A percentile compares a stretch with the other conserved stretches of the same genome.
phyloP scores from a whole-genome alignment of 257 asterid genomes.

The Buddleja alternifolia region DNA sequence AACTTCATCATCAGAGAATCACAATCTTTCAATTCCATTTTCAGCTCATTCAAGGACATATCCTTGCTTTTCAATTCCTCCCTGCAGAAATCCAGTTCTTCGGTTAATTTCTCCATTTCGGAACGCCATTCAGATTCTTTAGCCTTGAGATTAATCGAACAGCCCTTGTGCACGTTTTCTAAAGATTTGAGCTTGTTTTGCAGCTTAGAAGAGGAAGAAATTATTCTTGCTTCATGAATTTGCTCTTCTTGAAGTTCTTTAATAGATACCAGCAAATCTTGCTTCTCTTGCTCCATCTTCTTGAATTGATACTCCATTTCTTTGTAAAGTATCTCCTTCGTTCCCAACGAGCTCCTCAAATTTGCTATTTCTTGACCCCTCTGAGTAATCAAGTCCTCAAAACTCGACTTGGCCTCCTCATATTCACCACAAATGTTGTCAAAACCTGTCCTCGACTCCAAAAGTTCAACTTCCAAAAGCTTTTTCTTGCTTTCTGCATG shows the following conservation, averaged over 20 bases:
- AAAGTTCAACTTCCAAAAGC: slow-evolving; percentile 58
- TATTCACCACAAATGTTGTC: slow-evolving; percentile 64
- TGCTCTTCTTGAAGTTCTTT: slow-evolving; percentile 79
- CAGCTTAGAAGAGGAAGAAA: slow-evolving; percentile 69
- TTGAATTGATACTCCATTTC: slow-evolving; percentile 86
- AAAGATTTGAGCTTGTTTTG: slow-evolving; percentile 66
- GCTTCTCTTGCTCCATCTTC: slow-evolving; percentile 74
- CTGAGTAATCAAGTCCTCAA: slow-evolving; percentile 53
- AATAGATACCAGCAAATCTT: slow-evolving; percentile 55
- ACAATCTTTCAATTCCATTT: slow-evolving; percentile 61
- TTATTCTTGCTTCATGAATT: slow-evolving; percentile 64
- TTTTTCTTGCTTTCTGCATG: slow-evolving; percentile 79
- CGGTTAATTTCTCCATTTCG: slow-evolving; percentile 50
- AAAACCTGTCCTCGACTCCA: slow-evolving; percentile 55
- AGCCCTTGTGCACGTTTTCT: slow-evolving; percentile 65
- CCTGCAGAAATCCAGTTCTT: slow-evolving; percentile 51
- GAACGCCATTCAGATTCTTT: slow-evolving; percentile 76
- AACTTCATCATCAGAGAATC: slow-evolving; percentile 56
- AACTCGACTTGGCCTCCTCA: slow-evolving; percentile 62
- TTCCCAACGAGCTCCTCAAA: slow-evolving; percentile 64
- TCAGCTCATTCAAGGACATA: slow-evolving; percentile 49
- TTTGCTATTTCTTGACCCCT: slow-evolving; percentile 76
- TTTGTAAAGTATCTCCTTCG: slow-evolving; percentile 65
- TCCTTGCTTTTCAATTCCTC: slow-evolving; percentile 52
- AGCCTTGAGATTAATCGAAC: slow-evolving; percentile 54